These are phyloP conservation scores for Vitellaria paradoxa DNA, from an alignment of 179 eudicot genomes.

Conservation along the genomic window DNA sequence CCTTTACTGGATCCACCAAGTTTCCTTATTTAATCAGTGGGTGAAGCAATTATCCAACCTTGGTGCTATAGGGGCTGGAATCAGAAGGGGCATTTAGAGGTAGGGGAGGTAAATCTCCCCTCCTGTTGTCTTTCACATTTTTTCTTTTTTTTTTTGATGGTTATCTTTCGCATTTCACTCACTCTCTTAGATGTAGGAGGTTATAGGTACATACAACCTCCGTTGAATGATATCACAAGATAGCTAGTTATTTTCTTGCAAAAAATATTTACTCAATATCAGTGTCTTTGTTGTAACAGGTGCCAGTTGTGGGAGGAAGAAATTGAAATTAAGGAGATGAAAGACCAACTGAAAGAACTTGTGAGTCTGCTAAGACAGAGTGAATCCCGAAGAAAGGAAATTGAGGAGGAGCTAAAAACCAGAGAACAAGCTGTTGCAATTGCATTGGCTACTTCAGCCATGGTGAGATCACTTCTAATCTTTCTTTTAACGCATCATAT, in stretches of 20 bases:
- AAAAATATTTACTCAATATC: not conserved
- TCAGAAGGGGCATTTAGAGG: too few relatives aligned
- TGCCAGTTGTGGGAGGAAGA: conserved; percentile 86
- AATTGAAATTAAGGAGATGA: conserved; percentile 83
- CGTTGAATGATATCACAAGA: conserved; percentile 2
- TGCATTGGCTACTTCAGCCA: conserved; percentile 67
- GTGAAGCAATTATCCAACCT: not conserved
- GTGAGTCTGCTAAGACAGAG: conserved; percentile 83
- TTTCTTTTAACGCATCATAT: not conserved
- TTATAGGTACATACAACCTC: not conserved
- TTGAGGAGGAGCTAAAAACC: conserved; percentile 82
- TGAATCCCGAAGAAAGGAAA: conserved; percentile 85
- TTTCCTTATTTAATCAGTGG: not conserved
- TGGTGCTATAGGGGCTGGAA: not conserved
- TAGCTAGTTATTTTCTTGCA: not conserved
- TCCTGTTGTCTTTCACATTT: not conserved
- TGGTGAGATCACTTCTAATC: conserved; percentile 42
- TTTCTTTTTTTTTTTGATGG: too few relatives aligned
- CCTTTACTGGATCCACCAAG: not conserved
- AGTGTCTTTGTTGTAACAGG: conserved; percentile 32
- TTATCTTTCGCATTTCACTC: not conserved
- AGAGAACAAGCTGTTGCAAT: conserved; percentile 80
- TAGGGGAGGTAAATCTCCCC: not conserved
- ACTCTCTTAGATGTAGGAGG: not conserved
- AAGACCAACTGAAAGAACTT: conserved; percentile 90